phyloP scores from a whole-genome alignment of 78 protist genomes.

The Emiliania huxleyi region DNA sequence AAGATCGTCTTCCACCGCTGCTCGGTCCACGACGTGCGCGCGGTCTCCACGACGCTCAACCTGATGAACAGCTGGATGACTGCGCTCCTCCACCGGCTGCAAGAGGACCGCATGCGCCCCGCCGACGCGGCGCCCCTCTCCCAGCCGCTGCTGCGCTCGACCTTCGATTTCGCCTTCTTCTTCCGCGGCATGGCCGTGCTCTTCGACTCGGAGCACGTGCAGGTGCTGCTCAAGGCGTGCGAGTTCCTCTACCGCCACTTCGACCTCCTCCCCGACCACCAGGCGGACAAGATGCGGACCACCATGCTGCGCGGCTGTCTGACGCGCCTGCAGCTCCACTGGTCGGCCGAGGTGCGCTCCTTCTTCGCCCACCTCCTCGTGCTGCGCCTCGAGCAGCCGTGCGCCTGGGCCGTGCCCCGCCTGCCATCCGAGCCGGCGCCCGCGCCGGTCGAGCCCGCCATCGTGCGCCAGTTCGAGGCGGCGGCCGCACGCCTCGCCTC shows the following conservation, averaged over 20 bases:
- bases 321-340: background rate
- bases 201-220: background rate
- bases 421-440: background rate
- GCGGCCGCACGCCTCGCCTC: background rate
- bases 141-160: slow-evolving; percentile 9
- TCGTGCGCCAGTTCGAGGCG: background rate
- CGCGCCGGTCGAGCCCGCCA: background rate
- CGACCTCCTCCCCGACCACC: slow-evolving; percentile 6
- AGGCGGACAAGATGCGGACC: background rate
- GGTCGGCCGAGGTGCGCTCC: background rate
- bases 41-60: slow-evolving; percentile 20
- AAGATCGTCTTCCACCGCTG: background rate
- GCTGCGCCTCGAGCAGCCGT: background rate
- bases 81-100: background rate
- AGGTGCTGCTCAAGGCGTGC: slow-evolving; percentile 18
- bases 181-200: background rate
- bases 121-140: background rate
- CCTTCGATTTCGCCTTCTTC: background rate
- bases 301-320: background rate
- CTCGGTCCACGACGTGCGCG: slow-evolving; percentile 13
- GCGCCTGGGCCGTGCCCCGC: background rate
- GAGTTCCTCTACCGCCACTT: background rate
- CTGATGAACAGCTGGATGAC: background rate
- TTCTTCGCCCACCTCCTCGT: background rate
- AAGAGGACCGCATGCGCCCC: background rate